Evolutionary conservation across 495 filamentous ascomycete species (phyloP).

Genomic region (Hypoxylon perforatum): DNA sequence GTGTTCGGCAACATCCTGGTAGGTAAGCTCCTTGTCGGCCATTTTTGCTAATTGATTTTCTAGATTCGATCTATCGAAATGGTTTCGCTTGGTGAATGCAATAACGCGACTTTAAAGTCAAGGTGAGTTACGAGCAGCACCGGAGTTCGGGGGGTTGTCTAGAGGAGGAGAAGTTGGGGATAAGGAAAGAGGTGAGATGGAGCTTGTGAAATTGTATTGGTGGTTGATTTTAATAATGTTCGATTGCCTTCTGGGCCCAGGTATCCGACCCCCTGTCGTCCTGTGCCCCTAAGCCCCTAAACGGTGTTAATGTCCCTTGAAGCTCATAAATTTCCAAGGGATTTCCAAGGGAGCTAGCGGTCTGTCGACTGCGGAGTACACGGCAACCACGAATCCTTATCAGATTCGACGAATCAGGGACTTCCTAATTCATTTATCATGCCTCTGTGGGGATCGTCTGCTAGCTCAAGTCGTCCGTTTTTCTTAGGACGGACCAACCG

Average conservation of each 20-base stretch:
- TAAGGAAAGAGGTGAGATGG: slow-evolving; percentile 17
- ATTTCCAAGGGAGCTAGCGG: slow-evolving; percentile 30
- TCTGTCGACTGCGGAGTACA: slow-evolving; percentile 28
- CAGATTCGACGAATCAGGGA: slow-evolving; percentile 27
- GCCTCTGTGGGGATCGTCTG: slow-evolving; percentile 23
- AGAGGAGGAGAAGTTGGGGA: slow-evolving; percentile 13
- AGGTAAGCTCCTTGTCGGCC: slow-evolving; percentile 81
- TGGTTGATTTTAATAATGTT: slow-evolving; percentile 29
- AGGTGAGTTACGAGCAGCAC: slow-evolving; percentile 3
- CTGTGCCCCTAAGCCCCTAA: too few species aligned
- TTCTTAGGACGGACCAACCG: slow-evolving; percentile 11
- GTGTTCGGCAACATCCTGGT: slow-evolving; percentile 86
- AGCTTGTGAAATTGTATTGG: slow-evolving; percentile 34
- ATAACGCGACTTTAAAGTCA: slow-evolving; percentile 12
- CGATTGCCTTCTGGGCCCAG: slow-evolving; percentile 29
- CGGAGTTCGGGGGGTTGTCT: slow-evolving; percentile 23
- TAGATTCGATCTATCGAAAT: slow-evolving; percentile 21
- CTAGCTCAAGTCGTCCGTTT: slow-evolving; percentile 31
- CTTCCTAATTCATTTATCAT: slow-evolving; percentile 42
- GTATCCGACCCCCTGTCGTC: slow-evolving; percentile 1
- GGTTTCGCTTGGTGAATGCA: slow-evolving; percentile 10
- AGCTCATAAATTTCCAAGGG: slow-evolving; percentile 3
- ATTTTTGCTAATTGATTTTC: slow-evolving; percentile 59
- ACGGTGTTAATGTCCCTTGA: too few species aligned
- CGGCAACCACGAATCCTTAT: slow-evolving; percentile 18